Percentiles rank a stretch among this genome's conserved stretches.
Conservation (phyloP, 192 early-diverging fungal genomes). For the Gigaspora rosea region DNA sequence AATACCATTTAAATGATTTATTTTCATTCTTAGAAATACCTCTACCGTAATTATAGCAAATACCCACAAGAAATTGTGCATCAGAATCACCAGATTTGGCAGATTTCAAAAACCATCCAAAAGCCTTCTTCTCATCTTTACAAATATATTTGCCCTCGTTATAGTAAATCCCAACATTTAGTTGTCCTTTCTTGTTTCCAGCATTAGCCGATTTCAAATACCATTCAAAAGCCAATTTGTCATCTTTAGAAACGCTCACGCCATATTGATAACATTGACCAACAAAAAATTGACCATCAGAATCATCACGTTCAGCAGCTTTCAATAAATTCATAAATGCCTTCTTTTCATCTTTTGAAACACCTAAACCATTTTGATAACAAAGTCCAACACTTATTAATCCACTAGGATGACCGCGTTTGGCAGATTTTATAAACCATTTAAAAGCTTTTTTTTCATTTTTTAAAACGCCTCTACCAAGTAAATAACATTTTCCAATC, state of each 20-base stretch:
- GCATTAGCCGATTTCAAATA: constrained; percentile 52
- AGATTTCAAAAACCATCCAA: constrained; percentile 52
- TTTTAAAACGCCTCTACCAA: constrained; percentile 68
- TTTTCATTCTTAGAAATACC: too few species aligned
- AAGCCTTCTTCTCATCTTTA: constrained; percentile 61
- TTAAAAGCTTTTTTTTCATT: constrained; percentile 63
- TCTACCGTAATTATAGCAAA: too few species aligned
- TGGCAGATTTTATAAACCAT: constrained; percentile 56
- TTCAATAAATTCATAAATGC: constrained; percentile 61
- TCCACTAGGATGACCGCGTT: constrained; percentile 55
- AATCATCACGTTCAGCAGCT: neutral
- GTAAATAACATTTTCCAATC: constrained; percentile 79
- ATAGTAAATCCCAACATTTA: constrained; percentile 59
- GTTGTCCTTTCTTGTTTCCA: constrained; percentile 54
- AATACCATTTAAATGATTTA: too few species aligned
- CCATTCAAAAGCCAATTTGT: constrained; percentile 57
- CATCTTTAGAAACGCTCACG: constrained; percentile 45
- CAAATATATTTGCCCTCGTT: constrained; percentile 60
- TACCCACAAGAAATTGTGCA: too few species aligned
- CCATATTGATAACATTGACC: constrained; percentile 85
- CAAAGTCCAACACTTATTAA: constrained; percentile 59
- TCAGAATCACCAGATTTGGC: constrained; percentile 41
- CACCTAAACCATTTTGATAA: constrained; percentile 61
- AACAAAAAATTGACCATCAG: constrained; percentile 69
- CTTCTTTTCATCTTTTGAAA: constrained; percentile 45